Evolutionary conservation across 1,284 basidiomycete species (phyloP).

Genomic region (Ustilago lituana): DNA sequence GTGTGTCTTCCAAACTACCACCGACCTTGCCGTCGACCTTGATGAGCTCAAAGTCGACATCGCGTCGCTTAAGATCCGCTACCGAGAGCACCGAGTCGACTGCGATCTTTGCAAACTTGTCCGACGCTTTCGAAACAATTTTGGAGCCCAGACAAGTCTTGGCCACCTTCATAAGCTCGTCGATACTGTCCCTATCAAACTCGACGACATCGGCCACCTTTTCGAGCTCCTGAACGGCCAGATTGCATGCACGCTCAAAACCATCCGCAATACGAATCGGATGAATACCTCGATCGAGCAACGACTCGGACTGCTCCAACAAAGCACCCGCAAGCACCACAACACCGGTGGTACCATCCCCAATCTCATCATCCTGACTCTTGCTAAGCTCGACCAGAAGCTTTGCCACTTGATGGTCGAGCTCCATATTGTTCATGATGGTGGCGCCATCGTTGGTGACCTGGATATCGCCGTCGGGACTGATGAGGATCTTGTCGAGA

Average conservation of each 20-base stretch:
- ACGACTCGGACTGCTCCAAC: constrained; percentile 81
- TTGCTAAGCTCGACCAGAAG: constrained; percentile 95
- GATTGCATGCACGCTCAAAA: constrained; percentile 89
- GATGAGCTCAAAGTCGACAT: constrained; percentile 98
- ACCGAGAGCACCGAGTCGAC: constrained; percentile 95
- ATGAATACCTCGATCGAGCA: constrained; percentile 97
- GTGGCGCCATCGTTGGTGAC: constrained; percentile 96
- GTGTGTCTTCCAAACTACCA: constrained; percentile 92
- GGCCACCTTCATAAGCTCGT: constrained; percentile 80
- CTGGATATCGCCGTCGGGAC: constrained; percentile 96
- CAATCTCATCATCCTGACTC: constrained; percentile 99
- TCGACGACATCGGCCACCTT: constrained; percentile 89
- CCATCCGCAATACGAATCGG: constrained; percentile 98
- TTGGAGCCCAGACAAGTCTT: constrained; percentile 97
- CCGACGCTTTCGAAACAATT: constrained; percentile 96
- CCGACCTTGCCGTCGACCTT: constrained; percentile 99
- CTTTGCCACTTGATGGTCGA: constrained; percentile 98
- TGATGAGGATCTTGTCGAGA: constrained; percentile 98
- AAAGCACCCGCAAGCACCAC: constrained; percentile 97
- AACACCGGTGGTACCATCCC: constrained; percentile 98
- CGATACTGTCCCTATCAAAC: constrained; percentile 83
- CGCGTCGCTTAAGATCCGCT: constrained; percentile 90
- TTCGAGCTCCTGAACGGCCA: constrained; percentile 90
- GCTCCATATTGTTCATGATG: constrained; percentile 71
- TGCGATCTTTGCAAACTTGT: constrained; percentile 95